Evolutionary conservation across 148 eudicot genomes (phyloP), one percentile per base, ranked within the genome.

Genomic region (Vaccinium myrtillus): DNA sequence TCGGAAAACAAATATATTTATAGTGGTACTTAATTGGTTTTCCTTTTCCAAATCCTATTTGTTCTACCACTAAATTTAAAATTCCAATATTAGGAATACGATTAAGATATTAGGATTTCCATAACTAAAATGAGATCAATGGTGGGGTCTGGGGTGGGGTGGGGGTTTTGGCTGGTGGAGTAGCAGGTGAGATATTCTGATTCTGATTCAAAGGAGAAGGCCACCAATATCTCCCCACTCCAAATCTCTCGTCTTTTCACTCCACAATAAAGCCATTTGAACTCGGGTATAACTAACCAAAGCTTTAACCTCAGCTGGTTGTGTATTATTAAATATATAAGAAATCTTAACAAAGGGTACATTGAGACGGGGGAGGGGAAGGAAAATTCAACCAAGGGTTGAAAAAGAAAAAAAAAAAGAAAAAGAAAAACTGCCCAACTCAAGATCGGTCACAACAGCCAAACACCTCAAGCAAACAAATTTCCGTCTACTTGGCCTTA

Each of bases 101-200:
- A 59, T 59, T 59, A 59, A 21, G 25, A 59, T 19, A 67, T 25
- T 27, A 6, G 0, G 13, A 1, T 67, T 23, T 23, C 32, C 73
- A 14, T 25, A 25, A 11, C 10, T 19, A 59, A 59, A 59, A 67
- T 69, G 39, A 69, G 39, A 69, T 69, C 39, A 13, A 12, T 11
- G 71, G 32, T 23, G 71, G 32, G 32, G 5, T n/a, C 30, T 12
- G 6, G 30, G 32, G 5, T 51, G 55, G 55, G 55, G 55, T 51
- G 55, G 11, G 21, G 21, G n/a, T 23, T 63, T 65, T 23, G 32
- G 74, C 8, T 69, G 74, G 74, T 69, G 74, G 74, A 69, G 74
- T 12, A 69, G 74, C 74, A 27, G 74, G 74, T 69, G 74, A 69
- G 39, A 69, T 67, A 67, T 69, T 67, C 74, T 69, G 74, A 69